Conservation (phyloP, 164 flowering plant species). For the Dillenia turbinata region DNA sequence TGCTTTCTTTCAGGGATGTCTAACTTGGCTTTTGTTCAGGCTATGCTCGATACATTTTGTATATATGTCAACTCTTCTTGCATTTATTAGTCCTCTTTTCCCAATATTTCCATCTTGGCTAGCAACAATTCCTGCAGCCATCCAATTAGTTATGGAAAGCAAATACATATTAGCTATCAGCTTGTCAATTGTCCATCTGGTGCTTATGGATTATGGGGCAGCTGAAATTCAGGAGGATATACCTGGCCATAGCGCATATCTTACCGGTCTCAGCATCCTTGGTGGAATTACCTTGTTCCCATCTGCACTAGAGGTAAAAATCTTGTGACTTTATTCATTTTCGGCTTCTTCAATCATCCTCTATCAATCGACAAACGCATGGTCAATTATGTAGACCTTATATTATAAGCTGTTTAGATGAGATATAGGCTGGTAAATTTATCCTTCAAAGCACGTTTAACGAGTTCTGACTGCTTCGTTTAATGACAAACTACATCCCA, state of each 20-base stretch:
- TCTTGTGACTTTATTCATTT: background rate
- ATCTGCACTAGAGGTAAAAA: slow-evolving; percentile 82
- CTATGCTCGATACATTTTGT: slow-evolving; percentile 75
- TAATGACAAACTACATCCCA: background rate
- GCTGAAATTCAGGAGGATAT: slow-evolving; percentile 80
- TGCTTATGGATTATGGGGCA: slow-evolving; percentile 74
- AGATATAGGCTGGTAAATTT: no score
- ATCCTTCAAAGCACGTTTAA: background rate
- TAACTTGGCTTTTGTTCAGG: slow-evolving; percentile 93
- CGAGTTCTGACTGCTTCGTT: background rate
- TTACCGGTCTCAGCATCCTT: slow-evolving; percentile 92
- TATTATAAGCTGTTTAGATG: no score
- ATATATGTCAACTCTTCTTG: slow-evolving; percentile 82
- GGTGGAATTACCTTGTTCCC: slow-evolving; percentile 97
- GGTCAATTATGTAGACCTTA: no score
- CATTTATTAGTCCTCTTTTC: slow-evolving; percentile 70
- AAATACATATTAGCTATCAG: slow-evolving; percentile 57
- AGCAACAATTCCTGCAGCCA: slow-evolving; percentile 74
- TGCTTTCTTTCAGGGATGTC: slow-evolving; percentile 84
- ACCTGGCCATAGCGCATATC: slow-evolving; percentile 78
- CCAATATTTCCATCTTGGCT: slow-evolving; percentile 82
- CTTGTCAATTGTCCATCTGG: slow-evolving; percentile 58
- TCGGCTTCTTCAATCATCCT: background rate
- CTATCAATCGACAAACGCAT: background rate
- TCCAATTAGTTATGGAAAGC: slow-evolving; percentile 69